Percentiles rank a stretch among this genome's conserved stretches.
These are phyloP conservation scores for Amborella trichopoda DNA, from an alignment of 164 flowering plant genomes.

Conservation along the genomic window DNA sequence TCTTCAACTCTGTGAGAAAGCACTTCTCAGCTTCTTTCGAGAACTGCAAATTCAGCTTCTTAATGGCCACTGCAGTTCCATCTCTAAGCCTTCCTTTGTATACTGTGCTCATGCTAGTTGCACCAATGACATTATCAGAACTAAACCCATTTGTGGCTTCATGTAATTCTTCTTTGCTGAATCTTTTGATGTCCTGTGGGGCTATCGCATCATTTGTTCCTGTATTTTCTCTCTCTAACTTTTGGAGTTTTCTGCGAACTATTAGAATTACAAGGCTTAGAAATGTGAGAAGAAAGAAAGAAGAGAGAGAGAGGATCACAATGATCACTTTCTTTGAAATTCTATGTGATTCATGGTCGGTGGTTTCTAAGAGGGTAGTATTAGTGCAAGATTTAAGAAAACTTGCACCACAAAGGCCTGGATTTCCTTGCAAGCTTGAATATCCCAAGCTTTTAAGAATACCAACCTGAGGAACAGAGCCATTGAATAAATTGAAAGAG, in stretches of 20 bases:
- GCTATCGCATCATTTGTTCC: conserved; percentile 14
- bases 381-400: conserved; percentile 24
- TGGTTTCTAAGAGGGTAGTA: conserved; percentile 1
- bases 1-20: conserved; percentile 58
- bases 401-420: conserved; percentile 48
- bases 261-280: background rate
- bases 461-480: conserved; percentile 47
- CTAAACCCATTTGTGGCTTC: conserved; percentile 46
- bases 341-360: conserved; percentile 6
- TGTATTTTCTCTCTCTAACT: conserved; percentile 11
- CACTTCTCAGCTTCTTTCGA: conserved; percentile 42
- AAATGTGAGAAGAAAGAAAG: conserved; percentile 14
- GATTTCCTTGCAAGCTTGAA: conserved; percentile 44
- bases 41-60: conserved; percentile 52
- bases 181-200: conserved; percentile 33
- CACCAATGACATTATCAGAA: conserved; percentile 38
- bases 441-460: conserved; percentile 25
- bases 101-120: conserved; percentile 59
- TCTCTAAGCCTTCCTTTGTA: conserved; percentile 53
- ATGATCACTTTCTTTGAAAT: conserved; percentile 23
- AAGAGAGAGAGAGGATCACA: conserved; percentile 30
- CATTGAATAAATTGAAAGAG: conserved; percentile 64
- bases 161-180: conserved; percentile 33
- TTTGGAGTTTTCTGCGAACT: background rate
- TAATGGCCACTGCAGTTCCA: conserved; percentile 42